Conservation (phyloP, 768 basidiomycete genomes). For the Cubamyces lactineus region DNA sequence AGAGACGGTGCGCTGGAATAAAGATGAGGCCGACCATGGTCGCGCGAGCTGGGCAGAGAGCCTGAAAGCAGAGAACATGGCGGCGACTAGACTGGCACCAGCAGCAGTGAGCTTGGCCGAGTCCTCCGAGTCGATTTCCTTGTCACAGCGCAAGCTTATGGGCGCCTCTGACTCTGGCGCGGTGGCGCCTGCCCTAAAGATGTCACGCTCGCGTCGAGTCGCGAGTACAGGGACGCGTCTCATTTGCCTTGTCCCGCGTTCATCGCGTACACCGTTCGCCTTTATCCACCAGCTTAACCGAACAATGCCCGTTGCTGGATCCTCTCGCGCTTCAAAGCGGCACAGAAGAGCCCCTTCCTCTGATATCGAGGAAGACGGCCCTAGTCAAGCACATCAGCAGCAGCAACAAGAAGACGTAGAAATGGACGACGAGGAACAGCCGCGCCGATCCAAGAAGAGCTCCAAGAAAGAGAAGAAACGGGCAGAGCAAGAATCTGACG, state of each 20-base stretch:
- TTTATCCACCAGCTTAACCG: background rate
- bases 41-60: conserved; percentile 14
- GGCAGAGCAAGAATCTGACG: conserved; percentile 43
- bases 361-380: conserved; percentile 45
- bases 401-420: conserved; percentile 26
- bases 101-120: conserved; percentile 1
- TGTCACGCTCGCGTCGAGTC: conserved; percentile 17
- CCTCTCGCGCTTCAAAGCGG: conserved; percentile 40
- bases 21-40: conserved; percentile 20
- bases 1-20: conserved; percentile 5
- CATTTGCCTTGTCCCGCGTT: background rate
- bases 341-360: conserved; percentile 45
- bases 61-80: conserved; percentile 31
- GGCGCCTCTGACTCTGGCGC: conserved; percentile 16
- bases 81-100: conserved; percentile 19
- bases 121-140: conserved; percentile 1
- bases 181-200: conserved; percentile 35
- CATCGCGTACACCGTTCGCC: conserved; percentile 11
- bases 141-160: background rate
- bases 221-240: conserved; percentile 28
- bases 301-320: conserved; percentile 38
- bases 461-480: conserved; percentile 33
- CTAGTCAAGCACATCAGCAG: conserved; percentile 16
- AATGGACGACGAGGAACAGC: conserved; percentile 47
- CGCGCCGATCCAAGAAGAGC: conserved; percentile 37